Evolutionary conservation across 805 yeast species (phyloP), one percentile per base, ranked within the genome.

Genomic region (Jamesozyma hellenica): DNA sequence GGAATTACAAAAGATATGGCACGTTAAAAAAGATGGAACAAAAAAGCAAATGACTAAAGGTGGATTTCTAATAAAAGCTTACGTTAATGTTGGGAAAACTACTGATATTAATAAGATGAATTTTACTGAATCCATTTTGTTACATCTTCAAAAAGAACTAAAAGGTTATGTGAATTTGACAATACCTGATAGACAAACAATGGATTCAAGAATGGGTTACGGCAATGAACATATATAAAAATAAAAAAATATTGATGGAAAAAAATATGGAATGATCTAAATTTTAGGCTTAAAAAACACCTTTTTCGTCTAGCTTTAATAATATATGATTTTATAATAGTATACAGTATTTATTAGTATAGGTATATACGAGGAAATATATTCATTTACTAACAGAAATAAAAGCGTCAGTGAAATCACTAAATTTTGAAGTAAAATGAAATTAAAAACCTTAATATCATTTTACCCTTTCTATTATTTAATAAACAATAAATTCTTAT

Each of bases 101-200:
- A 82, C 88, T 3, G 95, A 85, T 58, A 70, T 87, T 32, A 88
- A 83, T 25, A 71, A 72, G 36, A 75, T 82, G 8, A 75, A 75
- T 40, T 71, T 70, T 41, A 84, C 86, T 1, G 74, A 79, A 4
- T 74, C 73, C 42, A 78, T 79, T 40, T 63, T 88, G 46, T 63
- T 76, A 35, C 65, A 61, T 34, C 61, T 86, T 30, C 84, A 83
- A 57, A 74, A 66, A 15, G 84, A 79, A 37, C 63, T 88, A 43
- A 64, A 69, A 41, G 87, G 87, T 12, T 65, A 86, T 36, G 69
- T 88, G 8, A 75, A 75, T 35, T 66, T 88, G 35, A 74, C 67
- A 15, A 73, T 82, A 26, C 94, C 95, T 4, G 92, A 84, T 52
- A 69, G 95, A 45, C 75, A 75, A 54, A 66, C 70, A 19, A 84